These are phyloP conservation scores for Teunomyces kruisii DNA, from an alignment of 805 yeast genomes.

Conservation along the genomic window DNA sequence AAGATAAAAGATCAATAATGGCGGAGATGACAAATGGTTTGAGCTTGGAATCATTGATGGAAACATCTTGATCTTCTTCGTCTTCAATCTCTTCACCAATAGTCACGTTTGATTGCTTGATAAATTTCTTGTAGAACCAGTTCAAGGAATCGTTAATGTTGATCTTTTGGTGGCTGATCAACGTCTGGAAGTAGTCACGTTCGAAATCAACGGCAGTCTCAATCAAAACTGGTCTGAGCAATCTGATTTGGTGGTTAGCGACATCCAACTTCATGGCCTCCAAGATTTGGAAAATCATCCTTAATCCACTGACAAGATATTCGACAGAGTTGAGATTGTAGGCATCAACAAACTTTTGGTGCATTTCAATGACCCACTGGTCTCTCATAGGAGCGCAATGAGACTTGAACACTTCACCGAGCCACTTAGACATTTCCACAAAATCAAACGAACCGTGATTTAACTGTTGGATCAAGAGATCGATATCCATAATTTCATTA, in stretches of 20 bases:
- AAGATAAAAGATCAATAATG: constrained; percentile 65
- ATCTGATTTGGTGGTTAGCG: constrained; percentile 90
- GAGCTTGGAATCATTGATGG: constrained; percentile 16
- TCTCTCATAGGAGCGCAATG: constrained; percentile 98
- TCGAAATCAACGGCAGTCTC: constrained; percentile 90
- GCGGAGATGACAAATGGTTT: constrained; percentile 48
- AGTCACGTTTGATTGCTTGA: constrained; percentile 14
- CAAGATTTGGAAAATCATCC: constrained; percentile 74
- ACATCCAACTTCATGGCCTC: constrained; percentile 95
- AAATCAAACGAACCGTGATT: constrained; percentile 71
- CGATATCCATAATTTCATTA: constrained; percentile 72
- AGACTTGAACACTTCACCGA: constrained; percentile 72
- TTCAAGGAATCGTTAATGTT: constrained; percentile 58
- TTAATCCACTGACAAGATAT: constrained; percentile 69
- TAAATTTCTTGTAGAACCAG: constrained; percentile 57
- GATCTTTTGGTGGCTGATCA: constrained; percentile 54
- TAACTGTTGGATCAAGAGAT: constrained; percentile 72
- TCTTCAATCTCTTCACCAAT: constrained; percentile 4
- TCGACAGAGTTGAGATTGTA: constrained; percentile 43
- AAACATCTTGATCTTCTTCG: constrained; percentile 12
- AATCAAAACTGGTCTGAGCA: constrained; percentile 77
- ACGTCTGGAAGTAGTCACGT: constrained; percentile 69
- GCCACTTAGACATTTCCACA: constrained; percentile 68
- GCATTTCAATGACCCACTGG: constrained; percentile 84
- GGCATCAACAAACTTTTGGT: constrained; percentile 53